phyloP scores from a whole-genome alignment of 495 filamentous ascomycete species.

The Penicillium flavigenum region DNA sequence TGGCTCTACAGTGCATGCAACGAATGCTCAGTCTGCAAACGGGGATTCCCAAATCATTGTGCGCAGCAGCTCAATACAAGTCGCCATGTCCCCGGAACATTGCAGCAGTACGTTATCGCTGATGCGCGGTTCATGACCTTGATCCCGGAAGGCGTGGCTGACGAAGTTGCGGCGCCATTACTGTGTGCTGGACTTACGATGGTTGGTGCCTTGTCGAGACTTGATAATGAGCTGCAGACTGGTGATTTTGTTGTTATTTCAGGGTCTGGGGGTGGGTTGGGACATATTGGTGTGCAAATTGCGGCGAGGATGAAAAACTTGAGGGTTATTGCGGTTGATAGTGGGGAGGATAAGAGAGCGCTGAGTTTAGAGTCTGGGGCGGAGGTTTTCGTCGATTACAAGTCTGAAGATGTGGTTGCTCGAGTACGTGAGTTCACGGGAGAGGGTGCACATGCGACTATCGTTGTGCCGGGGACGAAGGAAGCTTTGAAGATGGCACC shows the following conservation, averaged over 20 bases:
- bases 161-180: slow-evolving; percentile 35
- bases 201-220: slow-evolving; percentile 26
- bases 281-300: slow-evolving; percentile 40
- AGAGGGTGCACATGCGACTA: slow-evolving; percentile 35
- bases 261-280: slow-evolving; percentile 38
- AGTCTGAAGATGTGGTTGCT: slow-evolving; percentile 28
- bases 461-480: slow-evolving; percentile 30
- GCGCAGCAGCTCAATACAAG: slow-evolving; percentile 37
- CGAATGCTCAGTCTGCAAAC: slow-evolving; percentile 37
- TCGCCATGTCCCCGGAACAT: slow-evolving; percentile 37
- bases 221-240: slow-evolving; percentile 23
- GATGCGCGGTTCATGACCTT: slow-evolving; percentile 30
- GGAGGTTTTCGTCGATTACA: slow-evolving; percentile 33
- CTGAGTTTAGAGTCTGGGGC: slow-evolving; percentile 34
- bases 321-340: slow-evolving; percentile 38
- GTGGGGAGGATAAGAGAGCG: slow-evolving; percentile 30
- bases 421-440: slow-evolving; percentile 30
- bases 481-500: slow-evolving; percentile 30
- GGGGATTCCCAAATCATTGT: slow-evolving; percentile 31
- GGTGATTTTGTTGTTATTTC: slow-evolving; percentile 38
- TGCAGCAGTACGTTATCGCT: slow-evolving; percentile 39
- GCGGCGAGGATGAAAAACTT: slow-evolving; percentile 28
- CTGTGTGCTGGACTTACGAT: slow-evolving; percentile 40
- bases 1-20: slow-evolving; percentile 40
- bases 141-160: slow-evolving; percentile 28